Evolutionary conservation across 1,284 basidiomycete genomes (phyloP).

Genomic region (Fomitopsis pinicola): DNA sequence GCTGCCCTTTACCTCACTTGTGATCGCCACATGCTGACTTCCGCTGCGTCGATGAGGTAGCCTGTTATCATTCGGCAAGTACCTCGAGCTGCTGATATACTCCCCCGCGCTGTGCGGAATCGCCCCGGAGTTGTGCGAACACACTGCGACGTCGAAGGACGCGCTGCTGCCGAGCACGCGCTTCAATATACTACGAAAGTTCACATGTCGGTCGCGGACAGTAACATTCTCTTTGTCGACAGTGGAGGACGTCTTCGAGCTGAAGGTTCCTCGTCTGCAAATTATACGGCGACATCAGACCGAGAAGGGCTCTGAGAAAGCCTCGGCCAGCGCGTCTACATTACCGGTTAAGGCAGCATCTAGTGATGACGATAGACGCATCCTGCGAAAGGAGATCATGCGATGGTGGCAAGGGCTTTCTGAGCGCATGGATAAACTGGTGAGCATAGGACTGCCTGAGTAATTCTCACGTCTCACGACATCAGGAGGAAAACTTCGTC

Average conservation of each 20-base stretch:
- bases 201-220: conserved; percentile 33
- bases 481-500: conserved; percentile 41
- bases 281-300: conserved; percentile 33
- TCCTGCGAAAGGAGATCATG: conserved; percentile 54
- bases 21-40: neutral
- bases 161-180: conserved; percentile 32
- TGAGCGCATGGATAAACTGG: conserved; percentile 56
- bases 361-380: conserved; percentile 37
- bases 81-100: conserved; percentile 61
- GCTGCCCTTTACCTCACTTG: neutral
- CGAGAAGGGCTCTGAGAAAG: conserved; percentile 20
- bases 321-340: conserved; percentile 1
- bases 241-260: conserved; percentile 55
- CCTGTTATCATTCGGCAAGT: conserved; percentile 61
- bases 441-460: conserved; percentile 23
- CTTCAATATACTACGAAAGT: conserved; percentile 49
- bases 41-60: conserved; percentile 18
- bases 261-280: conserved; percentile 55
- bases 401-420: conserved; percentile 61
- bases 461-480: neutral
- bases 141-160: conserved; percentile 38
- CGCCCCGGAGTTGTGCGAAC: conserved; percentile 44
- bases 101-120: conserved; percentile 42
- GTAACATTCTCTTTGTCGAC: conserved; percentile 44
- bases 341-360: neutral